Percentiles rank a stretch among this genome's conserved stretches.
These are phyloP conservation scores for Raffaelea arxii DNA, from an alignment of 2,329 filamentous ascomycete genomes.

Conservation along the genomic window DNA sequence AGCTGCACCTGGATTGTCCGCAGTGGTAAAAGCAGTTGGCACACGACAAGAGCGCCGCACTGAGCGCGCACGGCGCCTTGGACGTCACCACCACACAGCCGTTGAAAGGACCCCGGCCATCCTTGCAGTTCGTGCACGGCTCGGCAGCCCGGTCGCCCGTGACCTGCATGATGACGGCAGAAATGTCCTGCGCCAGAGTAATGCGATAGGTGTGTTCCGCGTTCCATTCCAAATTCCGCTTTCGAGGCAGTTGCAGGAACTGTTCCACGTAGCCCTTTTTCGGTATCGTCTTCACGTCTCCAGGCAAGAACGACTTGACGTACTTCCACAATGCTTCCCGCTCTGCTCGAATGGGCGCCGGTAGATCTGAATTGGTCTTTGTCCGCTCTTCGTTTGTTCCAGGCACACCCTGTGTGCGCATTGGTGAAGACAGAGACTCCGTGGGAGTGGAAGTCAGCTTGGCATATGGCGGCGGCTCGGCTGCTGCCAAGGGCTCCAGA, in stretches of 20 bases:
- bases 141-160: conserved; percentile 18
- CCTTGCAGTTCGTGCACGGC: conserved; percentile 17
- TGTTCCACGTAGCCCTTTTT: conserved; percentile 13
- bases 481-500: conserved; percentile 7
- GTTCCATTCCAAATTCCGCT: conserved; percentile 22
- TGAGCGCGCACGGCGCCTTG: conserved; percentile 6
- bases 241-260: conserved; percentile 16
- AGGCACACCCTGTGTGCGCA: too few species aligned
- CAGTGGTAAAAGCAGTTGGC: conserved; percentile 21
- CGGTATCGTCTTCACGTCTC: conserved; percentile 8
- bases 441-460: too few species aligned
- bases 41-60: conserved; percentile 13
- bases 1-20: conserved; percentile 13
- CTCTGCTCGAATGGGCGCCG: background rate
- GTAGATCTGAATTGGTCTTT: too few species aligned
- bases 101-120: conserved; percentile 17
- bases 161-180: conserved; percentile 20
- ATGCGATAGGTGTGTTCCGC: conserved; percentile 14
- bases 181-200: conserved; percentile 16
- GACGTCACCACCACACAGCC: conserved; percentile 18
- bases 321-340: conserved; percentile 18
- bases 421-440: background rate
- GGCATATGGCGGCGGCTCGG: background rate
- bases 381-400: too few species aligned
- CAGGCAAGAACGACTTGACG: conserved; percentile 14